These are phyloP conservation scores for Globisporangium splendens DNA, from an alignment of 352 stramenopile genomes.

Conservation along the genomic window DNA sequence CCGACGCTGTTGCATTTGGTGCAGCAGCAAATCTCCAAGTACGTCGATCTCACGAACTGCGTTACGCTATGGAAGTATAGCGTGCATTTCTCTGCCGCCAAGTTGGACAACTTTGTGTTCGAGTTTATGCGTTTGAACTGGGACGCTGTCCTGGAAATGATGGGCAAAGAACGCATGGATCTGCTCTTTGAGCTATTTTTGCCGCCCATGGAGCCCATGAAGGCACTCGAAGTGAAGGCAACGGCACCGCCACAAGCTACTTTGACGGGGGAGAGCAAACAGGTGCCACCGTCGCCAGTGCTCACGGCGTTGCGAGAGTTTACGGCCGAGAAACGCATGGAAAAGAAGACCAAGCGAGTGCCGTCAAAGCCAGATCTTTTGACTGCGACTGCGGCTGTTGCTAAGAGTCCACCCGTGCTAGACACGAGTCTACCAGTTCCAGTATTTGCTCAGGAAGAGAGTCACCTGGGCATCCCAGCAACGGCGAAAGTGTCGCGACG, in stretches of 20 bases:
- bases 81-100: slow-evolving; percentile 45
- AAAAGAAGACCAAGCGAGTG: slow-evolving; percentile 7
- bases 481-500: slow-evolving; percentile 10
- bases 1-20: slow-evolving; percentile 35
- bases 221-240: slow-evolving; percentile 13
- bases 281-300: slow-evolving; percentile 1
- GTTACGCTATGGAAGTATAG: slow-evolving; percentile 49
- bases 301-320: slow-evolving; percentile 12
- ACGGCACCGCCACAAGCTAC: neutral
- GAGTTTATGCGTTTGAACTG: slow-evolving; percentile 72
- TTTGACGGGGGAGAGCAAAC: neutral
- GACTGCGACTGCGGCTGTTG: neutral
- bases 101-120: slow-evolving; percentile 43
- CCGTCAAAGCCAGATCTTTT: neutral
- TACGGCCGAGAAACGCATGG: slow-evolving; percentile 6
- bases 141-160: slow-evolving; percentile 65
- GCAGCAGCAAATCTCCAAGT: slow-evolving; percentile 42
- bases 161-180: slow-evolving; percentile 58
- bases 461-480: neutral
- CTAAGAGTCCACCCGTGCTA: neutral
- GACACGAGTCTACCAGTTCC: too few relatives aligned
- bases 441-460: neutral
- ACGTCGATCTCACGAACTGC: slow-evolving; percentile 62
- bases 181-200: slow-evolving; percentile 64
- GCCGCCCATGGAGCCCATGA: slow-evolving; percentile 17